Evolutionary conservation across 192 early-diverging fungal genomes (phyloP).

Genomic region (Backusella westeae): DNA sequence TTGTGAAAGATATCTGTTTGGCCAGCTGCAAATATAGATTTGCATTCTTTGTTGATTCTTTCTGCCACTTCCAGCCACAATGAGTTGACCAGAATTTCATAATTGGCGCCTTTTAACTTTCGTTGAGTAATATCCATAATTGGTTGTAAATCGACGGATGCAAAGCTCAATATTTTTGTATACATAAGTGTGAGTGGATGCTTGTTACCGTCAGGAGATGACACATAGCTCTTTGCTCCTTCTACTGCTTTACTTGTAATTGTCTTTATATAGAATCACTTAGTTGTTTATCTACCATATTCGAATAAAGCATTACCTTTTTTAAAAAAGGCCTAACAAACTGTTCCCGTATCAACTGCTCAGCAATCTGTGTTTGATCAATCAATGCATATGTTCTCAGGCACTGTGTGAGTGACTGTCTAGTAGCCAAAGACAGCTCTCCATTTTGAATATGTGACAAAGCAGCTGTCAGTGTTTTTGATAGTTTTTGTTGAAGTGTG

Average conservation of each 20-base stretch:
- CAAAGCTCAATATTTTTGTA: slow-evolving; percentile 52
- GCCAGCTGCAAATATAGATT: slow-evolving; percentile 58
- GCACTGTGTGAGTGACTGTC: slow-evolving; percentile 60
- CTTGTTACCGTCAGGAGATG: not conserved
- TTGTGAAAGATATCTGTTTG: slow-evolving; percentile 70
- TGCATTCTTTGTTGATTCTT: slow-evolving; percentile 44
- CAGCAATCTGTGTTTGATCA: slow-evolving; percentile 65
- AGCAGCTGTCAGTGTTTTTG: slow-evolving; percentile 52
- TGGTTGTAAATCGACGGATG: slow-evolving; percentile 41
- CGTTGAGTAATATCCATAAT: slow-evolving; percentile 56
- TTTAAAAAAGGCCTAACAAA: slow-evolving; percentile 53
- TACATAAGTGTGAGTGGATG: slow-evolving; percentile 57
- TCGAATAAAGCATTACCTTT: slow-evolving; percentile 36
- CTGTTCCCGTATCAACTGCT: slow-evolving; percentile 57
- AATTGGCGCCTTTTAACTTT: slow-evolving; percentile 57
- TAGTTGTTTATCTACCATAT: no score
- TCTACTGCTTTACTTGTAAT: not conserved
- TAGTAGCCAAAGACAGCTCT: slow-evolving; percentile 32
- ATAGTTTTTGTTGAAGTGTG: slow-evolving; percentile 59
- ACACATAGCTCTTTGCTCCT: not conserved
- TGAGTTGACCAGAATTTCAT: slow-evolving; percentile 60
- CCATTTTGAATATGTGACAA: slow-evolving; percentile 33
- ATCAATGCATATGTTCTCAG: slow-evolving; percentile 74
- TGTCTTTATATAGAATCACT: not conserved
- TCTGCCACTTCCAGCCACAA: slow-evolving; percentile 56